These are phyloP conservation scores for Prunus padus DNA, from an alignment of 306 rosid species.

Conservation along the genomic window DNA sequence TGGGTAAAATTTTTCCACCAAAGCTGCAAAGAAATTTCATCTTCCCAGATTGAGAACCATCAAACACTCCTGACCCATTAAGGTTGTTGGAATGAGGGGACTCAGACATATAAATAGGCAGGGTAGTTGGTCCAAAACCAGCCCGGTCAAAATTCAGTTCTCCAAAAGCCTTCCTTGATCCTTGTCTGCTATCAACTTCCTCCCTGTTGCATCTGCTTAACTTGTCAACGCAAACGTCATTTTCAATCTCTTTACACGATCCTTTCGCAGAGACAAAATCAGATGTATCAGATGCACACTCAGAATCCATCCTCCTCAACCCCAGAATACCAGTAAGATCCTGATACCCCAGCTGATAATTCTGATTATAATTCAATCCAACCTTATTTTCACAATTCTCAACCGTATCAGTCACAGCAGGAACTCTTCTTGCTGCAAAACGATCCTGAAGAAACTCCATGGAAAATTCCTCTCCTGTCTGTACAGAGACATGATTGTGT, in stretches of 20 bases:
- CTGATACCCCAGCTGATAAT: conserved; percentile 43
- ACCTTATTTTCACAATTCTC: conserved; percentile 30
- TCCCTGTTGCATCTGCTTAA: conserved; percentile 33
- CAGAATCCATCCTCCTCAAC: conserved; percentile 59
- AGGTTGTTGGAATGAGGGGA: conserved; percentile 42
- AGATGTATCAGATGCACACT: conserved; percentile 47
- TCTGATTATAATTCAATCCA: conserved; percentile 37
- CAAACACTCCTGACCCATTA: conserved; percentile 39
- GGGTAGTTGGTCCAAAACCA: conserved; percentile 19
- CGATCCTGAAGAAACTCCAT: conserved; percentile 43
- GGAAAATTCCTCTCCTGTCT: conserved; percentile 40
- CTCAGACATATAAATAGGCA: conserved; percentile 35
- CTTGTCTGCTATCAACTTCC: conserved; percentile 31
- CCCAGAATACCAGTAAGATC: conserved; percentile 55
- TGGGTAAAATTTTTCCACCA: conserved; percentile 68
- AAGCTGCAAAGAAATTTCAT: conserved; percentile 73
- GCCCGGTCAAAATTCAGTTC: conserved; percentile 42
- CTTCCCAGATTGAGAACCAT: conserved; percentile 46
- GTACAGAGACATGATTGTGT: conserved; percentile 30
- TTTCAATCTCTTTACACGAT: conserved; percentile 44
- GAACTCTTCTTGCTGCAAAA: conserved; percentile 34
- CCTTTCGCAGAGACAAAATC: conserved; percentile 37
- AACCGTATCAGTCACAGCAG: conserved; percentile 25
- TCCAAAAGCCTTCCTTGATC: conserved; percentile 38
- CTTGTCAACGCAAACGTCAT: conserved; percentile 32